Evolutionary conservation across 2,329 filamentous ascomycete genomes (phyloP).

Genomic region (Fonsecaea nubica): DNA sequence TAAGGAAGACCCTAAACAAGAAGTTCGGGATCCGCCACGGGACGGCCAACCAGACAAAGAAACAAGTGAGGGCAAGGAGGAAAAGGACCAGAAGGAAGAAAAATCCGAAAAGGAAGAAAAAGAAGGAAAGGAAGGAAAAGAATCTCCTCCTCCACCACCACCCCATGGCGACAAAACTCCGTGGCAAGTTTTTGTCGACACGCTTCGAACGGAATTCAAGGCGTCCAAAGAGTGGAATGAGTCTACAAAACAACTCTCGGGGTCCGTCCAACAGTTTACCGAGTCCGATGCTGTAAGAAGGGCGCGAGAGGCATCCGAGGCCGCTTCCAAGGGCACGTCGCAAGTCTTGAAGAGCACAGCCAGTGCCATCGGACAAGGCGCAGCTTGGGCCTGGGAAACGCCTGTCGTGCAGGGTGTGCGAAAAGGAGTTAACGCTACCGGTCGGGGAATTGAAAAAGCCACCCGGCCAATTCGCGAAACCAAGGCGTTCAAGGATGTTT

Average conservation of each 20-base stretch:
- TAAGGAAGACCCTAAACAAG: constrained; percentile 39
- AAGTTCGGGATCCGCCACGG: constrained; percentile 40
- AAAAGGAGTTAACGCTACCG: constrained; percentile 83
- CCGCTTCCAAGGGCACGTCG: constrained; percentile 81
- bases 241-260: constrained; percentile 91
- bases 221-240: constrained; percentile 99
- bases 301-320: constrained; percentile 84
- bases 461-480: constrained; percentile 93
- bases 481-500: constrained; percentile 89
- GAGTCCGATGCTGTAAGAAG: constrained; percentile 90
- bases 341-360: constrained; percentile 85
- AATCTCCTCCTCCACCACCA: constrained; percentile 81
- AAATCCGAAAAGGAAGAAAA: constrained; percentile 60
- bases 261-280: constrained; percentile 85
- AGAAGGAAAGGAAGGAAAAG: constrained; percentile 62
- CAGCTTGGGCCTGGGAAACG: constrained; percentile 97
- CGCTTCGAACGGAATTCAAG: constrained; percentile 91
- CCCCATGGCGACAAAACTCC: constrained; percentile 97
- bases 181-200: constrained; percentile 98
- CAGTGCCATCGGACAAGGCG: constrained; percentile 84
- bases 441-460: constrained; percentile 87
- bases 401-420: constrained; percentile 88
- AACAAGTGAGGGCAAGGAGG: constrained; percentile 49
- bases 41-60: constrained; percentile 47
- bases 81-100: constrained; percentile 49